Percentiles rank a stretch among this genome's conserved stretches.
phyloP scores from a whole-genome alignment of 352 stramenopile genomes.

The Aphanomyces astaci region DNA sequence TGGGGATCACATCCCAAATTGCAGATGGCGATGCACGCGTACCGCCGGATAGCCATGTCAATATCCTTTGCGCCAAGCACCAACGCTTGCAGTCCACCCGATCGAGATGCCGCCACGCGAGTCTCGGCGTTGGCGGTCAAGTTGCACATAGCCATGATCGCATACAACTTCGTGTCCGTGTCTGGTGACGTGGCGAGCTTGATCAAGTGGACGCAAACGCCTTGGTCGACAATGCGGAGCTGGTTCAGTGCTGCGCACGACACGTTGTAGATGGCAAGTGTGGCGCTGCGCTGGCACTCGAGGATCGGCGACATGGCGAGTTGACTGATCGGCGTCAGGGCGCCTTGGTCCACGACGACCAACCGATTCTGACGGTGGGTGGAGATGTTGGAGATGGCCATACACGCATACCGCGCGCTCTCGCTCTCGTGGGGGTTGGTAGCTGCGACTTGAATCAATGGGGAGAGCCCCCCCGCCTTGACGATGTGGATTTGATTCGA shows the following conservation, averaged over 20 bases:
- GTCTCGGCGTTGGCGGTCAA: constrained; percentile 91
- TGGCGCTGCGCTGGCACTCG: constrained; percentile 86
- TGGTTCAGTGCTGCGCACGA: constrained; percentile 89
- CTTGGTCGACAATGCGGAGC: constrained; percentile 78
- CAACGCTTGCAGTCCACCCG: constrained; percentile 88
- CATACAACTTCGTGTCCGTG: constrained; percentile 89
- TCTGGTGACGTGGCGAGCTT: constrained; percentile 74
- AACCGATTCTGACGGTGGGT: constrained; percentile 83
- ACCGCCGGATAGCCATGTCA: constrained; percentile 75
- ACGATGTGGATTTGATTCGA: constrained; percentile 88
- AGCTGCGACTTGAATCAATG: constrained; percentile 72
- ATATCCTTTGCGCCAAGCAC: constrained; percentile 84
- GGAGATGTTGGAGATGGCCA: constrained; percentile 92
- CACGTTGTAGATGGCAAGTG: constrained; percentile 93
- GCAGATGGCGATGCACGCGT: constrained; percentile 92
- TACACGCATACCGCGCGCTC: constrained; percentile 83
- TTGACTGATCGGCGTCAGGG: constrained; percentile 62
- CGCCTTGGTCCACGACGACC: constrained; percentile 81
- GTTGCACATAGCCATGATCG: constrained; percentile 94
- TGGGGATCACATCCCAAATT: constrained; percentile 89
- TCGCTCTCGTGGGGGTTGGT: constrained; percentile 53
- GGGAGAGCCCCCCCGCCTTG: constrained; percentile 54
- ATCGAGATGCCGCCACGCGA: constrained; percentile 68
- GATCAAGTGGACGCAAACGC: constrained; percentile 85
- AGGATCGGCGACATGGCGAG: constrained; percentile 77